These are phyloP conservation scores for Articulospora tetracladia DNA, from an alignment of 495 filamentous ascomycete genomes.

Conservation along the genomic window DNA sequence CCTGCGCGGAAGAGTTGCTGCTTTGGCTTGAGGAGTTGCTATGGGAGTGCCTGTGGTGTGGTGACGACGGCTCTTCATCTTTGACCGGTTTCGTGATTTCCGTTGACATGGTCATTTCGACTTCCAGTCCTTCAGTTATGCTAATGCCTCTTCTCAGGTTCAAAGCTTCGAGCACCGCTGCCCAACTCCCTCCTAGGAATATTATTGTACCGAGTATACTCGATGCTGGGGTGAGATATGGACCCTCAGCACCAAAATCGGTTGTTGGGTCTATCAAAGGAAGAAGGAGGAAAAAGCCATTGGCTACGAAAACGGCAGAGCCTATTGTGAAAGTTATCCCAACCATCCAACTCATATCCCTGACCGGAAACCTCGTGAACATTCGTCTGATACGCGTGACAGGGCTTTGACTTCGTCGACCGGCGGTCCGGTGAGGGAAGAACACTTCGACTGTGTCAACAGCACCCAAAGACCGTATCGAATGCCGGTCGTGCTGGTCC, in stretches of 20 bases:
- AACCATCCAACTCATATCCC: constrained; percentile 11
- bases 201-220: constrained; percentile 6
- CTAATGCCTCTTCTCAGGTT: constrained; percentile 8
- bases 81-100: background rate
- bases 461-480: background rate
- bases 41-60: background rate
- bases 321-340: constrained; percentile 12
- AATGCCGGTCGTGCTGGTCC: background rate
- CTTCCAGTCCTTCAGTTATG: background rate
- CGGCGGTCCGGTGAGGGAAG: background rate
- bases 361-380: constrained; percentile 10
- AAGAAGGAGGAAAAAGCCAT: constrained; percentile 14
- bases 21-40: background rate
- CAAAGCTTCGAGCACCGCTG: constrained; percentile 8
- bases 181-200: constrained; percentile 10
- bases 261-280: constrained; percentile 6
- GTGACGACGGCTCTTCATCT: background rate
- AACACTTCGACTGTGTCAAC: background rate
- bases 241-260: background rate
- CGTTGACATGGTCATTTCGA: background rate
- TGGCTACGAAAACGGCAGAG: constrained; percentile 8
- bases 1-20: background rate
- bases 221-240: constrained; percentile 10
- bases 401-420: background rate
- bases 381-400: constrained; percentile 1